Evolutionary conservation across 495 filamentous ascomycete genomes (phyloP).

Genomic region (Lentithecium fluviatile): DNA sequence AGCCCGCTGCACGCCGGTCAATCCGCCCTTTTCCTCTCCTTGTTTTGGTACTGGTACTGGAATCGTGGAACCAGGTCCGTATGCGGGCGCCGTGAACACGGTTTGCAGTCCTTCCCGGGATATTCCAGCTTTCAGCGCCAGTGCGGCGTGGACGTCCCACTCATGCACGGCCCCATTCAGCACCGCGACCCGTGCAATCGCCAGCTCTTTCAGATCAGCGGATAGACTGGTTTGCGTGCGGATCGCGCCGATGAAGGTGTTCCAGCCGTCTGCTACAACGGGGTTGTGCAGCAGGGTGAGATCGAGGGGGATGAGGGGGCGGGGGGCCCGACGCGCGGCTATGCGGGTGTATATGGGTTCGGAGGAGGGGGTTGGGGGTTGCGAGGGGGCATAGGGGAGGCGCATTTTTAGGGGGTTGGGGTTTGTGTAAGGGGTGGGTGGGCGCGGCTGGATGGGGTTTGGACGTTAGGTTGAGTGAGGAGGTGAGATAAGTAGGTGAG

Average conservation of each 20-base stretch:
- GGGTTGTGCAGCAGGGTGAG: conserved; percentile 45
- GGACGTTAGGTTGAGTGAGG: conserved; percentile 8
- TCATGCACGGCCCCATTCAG: conserved; percentile 44
- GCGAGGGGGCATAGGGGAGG: conserved; percentile 42
- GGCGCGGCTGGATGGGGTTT: neutral
- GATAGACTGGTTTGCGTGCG: conserved; percentile 39
- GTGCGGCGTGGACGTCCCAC: conserved; percentile 41
- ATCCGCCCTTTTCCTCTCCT: conserved; percentile 26
- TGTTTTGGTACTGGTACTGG: no score
- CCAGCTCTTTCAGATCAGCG: conserved; percentile 35
- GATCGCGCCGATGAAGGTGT: conserved; percentile 43
- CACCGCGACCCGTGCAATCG: conserved; percentile 43
- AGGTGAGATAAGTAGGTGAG: neutral
- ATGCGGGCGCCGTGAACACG: conserved; percentile 42
- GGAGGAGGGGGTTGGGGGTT: conserved; percentile 25
- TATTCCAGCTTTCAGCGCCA: conserved; percentile 32
- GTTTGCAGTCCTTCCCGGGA: conserved; percentile 19
- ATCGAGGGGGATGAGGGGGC: conserved; percentile 44
- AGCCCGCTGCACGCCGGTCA: conserved; percentile 34
- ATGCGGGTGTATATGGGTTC: conserved; percentile 41
- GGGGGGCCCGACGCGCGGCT: conserved; percentile 39
- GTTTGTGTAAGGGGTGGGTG: neutral
- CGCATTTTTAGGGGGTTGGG: conserved; percentile 36
- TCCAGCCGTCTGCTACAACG: conserved; percentile 44
- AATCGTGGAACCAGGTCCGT: no score